These are phyloP conservation scores for Apostasia shenzhenica DNA, from an alignment of 106 monocot species.

Conservation along the genomic window DNA sequence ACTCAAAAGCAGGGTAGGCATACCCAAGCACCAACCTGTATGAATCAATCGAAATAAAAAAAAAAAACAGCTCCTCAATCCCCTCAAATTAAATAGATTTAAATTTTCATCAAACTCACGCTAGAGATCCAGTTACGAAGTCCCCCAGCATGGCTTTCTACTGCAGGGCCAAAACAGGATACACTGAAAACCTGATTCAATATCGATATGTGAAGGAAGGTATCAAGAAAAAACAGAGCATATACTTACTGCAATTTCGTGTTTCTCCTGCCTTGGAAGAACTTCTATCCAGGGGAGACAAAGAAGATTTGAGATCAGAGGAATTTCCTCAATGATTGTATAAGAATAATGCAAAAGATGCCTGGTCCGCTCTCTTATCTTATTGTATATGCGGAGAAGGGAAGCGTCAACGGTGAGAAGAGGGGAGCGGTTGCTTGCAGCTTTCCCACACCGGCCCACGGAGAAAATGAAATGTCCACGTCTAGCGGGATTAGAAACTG, in stretches of 20 bases:
- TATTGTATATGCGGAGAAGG: no score
- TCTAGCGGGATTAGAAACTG: no score
- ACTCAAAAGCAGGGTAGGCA: conserved; percentile 71
- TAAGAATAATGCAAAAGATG: no score
- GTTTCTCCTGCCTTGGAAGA: neutral
- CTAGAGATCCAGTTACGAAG: conserved; percentile 20
- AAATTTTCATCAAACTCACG: conserved; percentile 10
- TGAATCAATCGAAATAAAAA: neutral
- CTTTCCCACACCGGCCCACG: no score
- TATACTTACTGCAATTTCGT: neutral
- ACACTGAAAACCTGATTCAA: neutral
- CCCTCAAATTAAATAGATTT: neutral
- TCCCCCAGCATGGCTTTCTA: conserved; percentile 25
- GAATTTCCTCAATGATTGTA: neutral
- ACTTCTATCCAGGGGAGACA: neutral
- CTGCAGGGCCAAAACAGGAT: neutral
- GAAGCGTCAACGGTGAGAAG: no score
- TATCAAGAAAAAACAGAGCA: neutral
- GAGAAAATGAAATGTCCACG: no score
- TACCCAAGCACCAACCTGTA: conserved; percentile 68
- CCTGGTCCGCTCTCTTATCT: no score
- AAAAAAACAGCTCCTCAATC: neutral
- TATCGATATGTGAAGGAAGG: neutral
- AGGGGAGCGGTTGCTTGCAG: no score
- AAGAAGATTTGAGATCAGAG: conserved; percentile 2